Conservation (phyloP, 345 rosid genomes). For the Heritiera littoralis region DNA sequence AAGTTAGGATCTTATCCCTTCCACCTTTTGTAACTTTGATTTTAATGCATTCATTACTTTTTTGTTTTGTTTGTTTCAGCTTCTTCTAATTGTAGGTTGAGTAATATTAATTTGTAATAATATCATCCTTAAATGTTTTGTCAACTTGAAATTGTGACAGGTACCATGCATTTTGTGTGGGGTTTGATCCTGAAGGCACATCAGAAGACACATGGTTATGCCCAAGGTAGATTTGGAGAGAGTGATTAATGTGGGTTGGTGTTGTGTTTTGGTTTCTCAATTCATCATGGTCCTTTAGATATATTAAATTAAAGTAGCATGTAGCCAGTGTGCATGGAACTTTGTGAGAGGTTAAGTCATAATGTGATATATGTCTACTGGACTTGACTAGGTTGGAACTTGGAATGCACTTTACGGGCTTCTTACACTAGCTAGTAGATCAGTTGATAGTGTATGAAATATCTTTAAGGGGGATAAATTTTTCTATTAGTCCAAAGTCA, state of each 20-base stretch:
- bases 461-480: neutral
- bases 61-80: neutral
- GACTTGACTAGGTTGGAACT: slow-evolving; percentile 10
- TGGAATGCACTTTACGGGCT: neutral
- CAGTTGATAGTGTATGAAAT: neutral
- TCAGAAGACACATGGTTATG: slow-evolving; percentile 92
- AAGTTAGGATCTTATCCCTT: slow-evolving; percentile 3
- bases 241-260: slow-evolving; percentile 25
- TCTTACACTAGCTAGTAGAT: neutral
- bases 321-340: neutral
- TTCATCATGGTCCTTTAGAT: slow-evolving; percentile 14
- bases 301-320: slow-evolving; percentile 8
- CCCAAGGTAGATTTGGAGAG: slow-evolving; percentile 67
- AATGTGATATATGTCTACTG: neutral
- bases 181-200: slow-evolving; percentile 81
- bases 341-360: neutral
- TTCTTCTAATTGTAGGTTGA: neutral
- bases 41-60: neutral
- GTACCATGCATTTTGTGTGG: slow-evolving; percentile 98
- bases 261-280: slow-evolving; percentile 28
- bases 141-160: slow-evolving; percentile 42
- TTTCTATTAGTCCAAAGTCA: slow-evolving; percentile 12
- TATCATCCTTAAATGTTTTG: slow-evolving; percentile 24
- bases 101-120: slow-evolving; percentile 1
- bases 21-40: neutral